Evolutionary conservation across 2,329 filamentous ascomycete genomes (phyloP).

Genomic region (Sporothrix curviconia): DNA sequence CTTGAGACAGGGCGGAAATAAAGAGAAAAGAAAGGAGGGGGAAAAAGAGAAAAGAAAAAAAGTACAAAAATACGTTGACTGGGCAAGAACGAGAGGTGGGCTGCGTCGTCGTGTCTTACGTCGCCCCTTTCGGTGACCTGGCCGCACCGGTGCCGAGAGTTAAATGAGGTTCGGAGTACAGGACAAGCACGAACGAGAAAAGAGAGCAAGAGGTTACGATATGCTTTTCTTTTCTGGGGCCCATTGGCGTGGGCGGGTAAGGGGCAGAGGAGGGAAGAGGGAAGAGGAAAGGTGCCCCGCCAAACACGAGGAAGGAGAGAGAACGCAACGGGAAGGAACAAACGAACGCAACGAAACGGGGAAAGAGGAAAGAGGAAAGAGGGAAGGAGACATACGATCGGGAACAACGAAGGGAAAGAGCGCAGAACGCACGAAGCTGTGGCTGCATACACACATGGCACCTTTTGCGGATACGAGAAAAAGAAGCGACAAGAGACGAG

Average conservation of each 20-base stretch:
- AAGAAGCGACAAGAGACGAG: background rate
- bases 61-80: too few relatives aligned
- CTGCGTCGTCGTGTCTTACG: slow-evolving; percentile 4
- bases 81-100: too few relatives aligned
- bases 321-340: background rate
- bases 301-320: background rate
- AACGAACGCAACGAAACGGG: background rate
- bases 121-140: background rate
- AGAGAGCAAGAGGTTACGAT: slow-evolving; percentile 4
- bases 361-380: background rate
- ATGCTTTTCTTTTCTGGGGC: background rate
- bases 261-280: background rate
- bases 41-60: background rate
- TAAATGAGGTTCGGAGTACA: background rate
- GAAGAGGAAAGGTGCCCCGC: background rate
- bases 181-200: background rate
- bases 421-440: background rate
- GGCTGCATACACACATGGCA: background rate
- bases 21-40: background rate
- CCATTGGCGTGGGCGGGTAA: background rate
- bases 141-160: background rate
- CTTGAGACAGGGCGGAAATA: background rate
- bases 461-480: background rate
- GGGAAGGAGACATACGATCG: background rate
- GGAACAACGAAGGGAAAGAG: background rate